Percentiles rank a stretch among this genome's conserved stretches.
Conservation (phyloP, 2,329 filamentous ascomycete species). For the Samsoniella hepiali region DNA sequence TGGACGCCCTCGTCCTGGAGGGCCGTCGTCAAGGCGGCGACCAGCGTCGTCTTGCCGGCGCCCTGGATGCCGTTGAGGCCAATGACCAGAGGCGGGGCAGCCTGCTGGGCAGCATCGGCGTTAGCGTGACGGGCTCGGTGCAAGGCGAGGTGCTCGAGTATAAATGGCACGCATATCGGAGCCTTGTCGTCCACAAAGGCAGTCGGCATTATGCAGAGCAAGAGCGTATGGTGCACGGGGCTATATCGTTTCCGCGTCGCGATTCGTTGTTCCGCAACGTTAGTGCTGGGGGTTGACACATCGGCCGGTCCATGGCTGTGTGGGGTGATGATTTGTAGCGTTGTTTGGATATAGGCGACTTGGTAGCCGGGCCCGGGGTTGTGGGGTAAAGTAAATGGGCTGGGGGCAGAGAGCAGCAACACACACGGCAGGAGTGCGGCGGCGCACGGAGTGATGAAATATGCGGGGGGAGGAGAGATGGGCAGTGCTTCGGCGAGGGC, state of each 20-base stretch:
- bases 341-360: constrained; percentile 16
- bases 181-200: constrained; percentile 72
- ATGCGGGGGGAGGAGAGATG: neutral
- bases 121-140: constrained; percentile 37
- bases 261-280: neutral
- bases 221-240: neutral
- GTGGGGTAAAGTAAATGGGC: neutral
- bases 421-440: neutral
- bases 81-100: constrained; percentile 60
- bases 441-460: neutral
- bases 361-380: constrained; percentile 7
- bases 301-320: neutral
- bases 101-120: constrained; percentile 9
- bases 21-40: constrained; percentile 60
- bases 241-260: neutral
- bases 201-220: constrained; percentile 16
- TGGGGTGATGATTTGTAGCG: neutral
- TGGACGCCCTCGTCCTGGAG: constrained; percentile 57
- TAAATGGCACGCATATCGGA: constrained; percentile 73
- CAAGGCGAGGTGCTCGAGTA: constrained; percentile 55
- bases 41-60: constrained; percentile 87
- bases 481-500: neutral
- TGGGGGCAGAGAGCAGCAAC: neutral
- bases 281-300: too few species aligned
- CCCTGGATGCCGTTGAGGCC: constrained; percentile 91